These are phyloP conservation scores for Citrus mangshanensis DNA, from an alignment of 345 rosid genomes.

Conservation along the genomic window DNA sequence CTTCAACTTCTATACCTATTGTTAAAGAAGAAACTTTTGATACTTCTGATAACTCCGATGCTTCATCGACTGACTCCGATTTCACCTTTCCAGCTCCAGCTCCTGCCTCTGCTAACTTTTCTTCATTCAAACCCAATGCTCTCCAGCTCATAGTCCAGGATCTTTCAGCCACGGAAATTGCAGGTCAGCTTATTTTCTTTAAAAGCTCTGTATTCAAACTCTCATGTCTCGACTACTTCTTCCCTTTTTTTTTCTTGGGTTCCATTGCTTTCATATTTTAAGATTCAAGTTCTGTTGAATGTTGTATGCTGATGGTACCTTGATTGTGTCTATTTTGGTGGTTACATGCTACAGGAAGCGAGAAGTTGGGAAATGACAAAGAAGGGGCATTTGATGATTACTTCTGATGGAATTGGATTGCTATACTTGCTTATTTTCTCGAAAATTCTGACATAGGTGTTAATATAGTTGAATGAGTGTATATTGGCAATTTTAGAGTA, in stretches of 20 bases:
- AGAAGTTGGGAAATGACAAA: slow-evolving; percentile 44
- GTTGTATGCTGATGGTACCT: slow-evolving; percentile 10
- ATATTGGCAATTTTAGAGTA: slow-evolving; percentile 6
- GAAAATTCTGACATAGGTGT: slow-evolving; percentile 12
- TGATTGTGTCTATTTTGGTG: slow-evolving; percentile 11
- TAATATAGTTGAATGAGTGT: slow-evolving; percentile 11
- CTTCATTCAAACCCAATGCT: slow-evolving; percentile 30
- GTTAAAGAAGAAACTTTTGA: slow-evolving; percentile 43
- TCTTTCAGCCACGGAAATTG: slow-evolving; percentile 41
- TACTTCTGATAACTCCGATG: slow-evolving; percentile 55
- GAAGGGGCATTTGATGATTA: slow-evolving; percentile 81
- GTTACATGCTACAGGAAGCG: slow-evolving; percentile 56
- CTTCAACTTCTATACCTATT: slow-evolving; percentile 40
- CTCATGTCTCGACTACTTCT: not conserved
- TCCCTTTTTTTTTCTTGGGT: not conserved
- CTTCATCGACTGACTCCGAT: slow-evolving; percentile 66
- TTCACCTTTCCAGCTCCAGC: slow-evolving; percentile 64
- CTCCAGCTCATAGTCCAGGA: slow-evolving; percentile 53
- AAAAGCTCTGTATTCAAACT: not conserved
- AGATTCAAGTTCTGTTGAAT: slow-evolving; percentile 9
- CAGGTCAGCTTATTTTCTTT: slow-evolving; percentile 41
- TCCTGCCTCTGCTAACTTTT: slow-evolving; percentile 22
- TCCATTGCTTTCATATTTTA: not conserved
- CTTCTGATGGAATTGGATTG: slow-evolving; percentile 46
- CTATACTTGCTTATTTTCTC: not conserved